phyloP scores from a whole-genome alignment of 2,329 filamentous ascomycete species.

The Fusarium pininemorale region DNA sequence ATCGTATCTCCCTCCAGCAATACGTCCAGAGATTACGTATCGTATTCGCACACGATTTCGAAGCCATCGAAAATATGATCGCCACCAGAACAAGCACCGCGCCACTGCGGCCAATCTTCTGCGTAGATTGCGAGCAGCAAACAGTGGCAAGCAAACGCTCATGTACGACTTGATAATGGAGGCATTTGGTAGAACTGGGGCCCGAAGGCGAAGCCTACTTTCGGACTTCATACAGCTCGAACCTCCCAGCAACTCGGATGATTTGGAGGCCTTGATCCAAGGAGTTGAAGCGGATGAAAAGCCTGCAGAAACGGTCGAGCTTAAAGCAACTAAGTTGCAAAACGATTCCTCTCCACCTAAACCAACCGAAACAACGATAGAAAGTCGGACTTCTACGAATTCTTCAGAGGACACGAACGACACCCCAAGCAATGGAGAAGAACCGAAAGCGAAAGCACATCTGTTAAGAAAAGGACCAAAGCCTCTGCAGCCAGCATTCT shows the following conservation, averaged over 20 bases:
- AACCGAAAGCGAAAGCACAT: background rate
- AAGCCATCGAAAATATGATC: conserved; percentile 46
- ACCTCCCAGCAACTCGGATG: conserved; percentile 52
- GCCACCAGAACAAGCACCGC: conserved; percentile 46
- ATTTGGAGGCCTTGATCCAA: conserved; percentile 49
- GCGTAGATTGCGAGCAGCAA: conserved; percentile 62
- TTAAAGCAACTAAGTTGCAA: background rate
- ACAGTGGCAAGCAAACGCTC: conserved; percentile 57
- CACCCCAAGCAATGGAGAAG: background rate
- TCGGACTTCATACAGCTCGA: conserved; percentile 49
- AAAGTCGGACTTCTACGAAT: background rate
- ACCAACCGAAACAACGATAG: background rate
- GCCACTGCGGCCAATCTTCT: conserved; percentile 55
- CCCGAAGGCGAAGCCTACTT: conserved; percentile 59
- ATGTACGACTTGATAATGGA: conserved; percentile 59
- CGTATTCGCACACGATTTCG: conserved; percentile 59
- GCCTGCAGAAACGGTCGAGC: background rate
- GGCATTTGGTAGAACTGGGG: conserved; percentile 64
- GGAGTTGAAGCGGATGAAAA: background rate
- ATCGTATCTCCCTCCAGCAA: conserved; percentile 66
- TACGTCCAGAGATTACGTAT: conserved; percentile 54
- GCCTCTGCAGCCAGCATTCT: conserved; percentile 45
- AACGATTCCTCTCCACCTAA: background rate
- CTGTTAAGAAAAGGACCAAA: background rate
- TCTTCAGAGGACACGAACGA: background rate